A percentile compares a stretch with the other conserved stretches of the same genome.
phyloP scores from a whole-genome alignment of 148 eudicot species.

The Rhododendron vialii region DNA sequence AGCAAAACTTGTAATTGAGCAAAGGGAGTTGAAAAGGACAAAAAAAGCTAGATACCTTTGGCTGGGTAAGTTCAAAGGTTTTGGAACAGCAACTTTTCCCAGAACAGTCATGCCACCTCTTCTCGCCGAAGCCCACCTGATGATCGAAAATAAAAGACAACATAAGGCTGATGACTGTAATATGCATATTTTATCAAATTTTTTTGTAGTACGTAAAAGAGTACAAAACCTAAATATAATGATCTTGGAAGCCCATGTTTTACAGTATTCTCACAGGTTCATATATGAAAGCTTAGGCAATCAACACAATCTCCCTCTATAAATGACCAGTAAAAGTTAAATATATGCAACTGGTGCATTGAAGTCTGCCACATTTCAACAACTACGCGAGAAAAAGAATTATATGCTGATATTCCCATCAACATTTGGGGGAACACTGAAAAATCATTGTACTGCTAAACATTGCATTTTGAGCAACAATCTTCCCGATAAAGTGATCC shows the following conservation, averaged over 20 bases:
- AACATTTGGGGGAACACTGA: not conserved
- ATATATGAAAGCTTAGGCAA: not conserved
- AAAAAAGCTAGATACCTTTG: slow-evolving; percentile 54
- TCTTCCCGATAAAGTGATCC: not conserved
- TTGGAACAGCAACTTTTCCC: slow-evolving; percentile 98
- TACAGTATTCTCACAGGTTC: not conserved
- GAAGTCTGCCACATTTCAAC: not conserved
- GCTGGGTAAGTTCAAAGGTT: slow-evolving; percentile 96
- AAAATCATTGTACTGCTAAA: not conserved
- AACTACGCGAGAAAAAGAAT: not conserved
- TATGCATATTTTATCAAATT: not conserved
- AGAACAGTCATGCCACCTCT: slow-evolving; percentile 95
- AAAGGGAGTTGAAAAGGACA: slow-evolving; percentile 7
- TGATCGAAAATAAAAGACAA: slow-evolving; percentile 12
- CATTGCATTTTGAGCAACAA: not conserved
- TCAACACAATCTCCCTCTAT: not conserved
- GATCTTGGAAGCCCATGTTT: not conserved
- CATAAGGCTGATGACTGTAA: not conserved
- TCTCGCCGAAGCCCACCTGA: slow-evolving; percentile 84
- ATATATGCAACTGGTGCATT: not conserved
- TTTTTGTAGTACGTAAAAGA: not conserved
- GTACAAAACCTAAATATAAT: not conserved
- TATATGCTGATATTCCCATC: not conserved
- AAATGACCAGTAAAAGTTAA: not conserved
- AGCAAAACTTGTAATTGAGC: not conserved